A percentile compares a stretch with the other conserved stretches of the same genome.
phyloP scores from a whole-genome alignment of 495 filamentous ascomycete species.

The Chaetomium fimeti region DNA sequence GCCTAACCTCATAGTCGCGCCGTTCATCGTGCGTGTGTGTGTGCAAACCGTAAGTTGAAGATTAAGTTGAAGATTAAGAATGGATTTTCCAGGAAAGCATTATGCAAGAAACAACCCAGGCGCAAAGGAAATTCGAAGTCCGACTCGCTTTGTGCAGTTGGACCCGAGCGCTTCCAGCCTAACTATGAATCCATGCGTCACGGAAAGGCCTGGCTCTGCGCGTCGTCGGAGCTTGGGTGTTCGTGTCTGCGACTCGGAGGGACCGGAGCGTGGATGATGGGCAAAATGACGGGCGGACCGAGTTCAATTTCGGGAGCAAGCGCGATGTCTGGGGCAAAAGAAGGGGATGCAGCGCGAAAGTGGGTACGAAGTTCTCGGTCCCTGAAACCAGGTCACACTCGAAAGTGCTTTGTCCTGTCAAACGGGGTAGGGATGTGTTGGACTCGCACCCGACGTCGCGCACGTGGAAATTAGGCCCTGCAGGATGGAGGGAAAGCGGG shows the following conservation, averaged over 20 bases:
- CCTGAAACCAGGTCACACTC: not conserved
- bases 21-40: conserved; percentile 26
- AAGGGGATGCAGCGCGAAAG: conserved; percentile 11
- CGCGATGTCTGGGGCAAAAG: not conserved
- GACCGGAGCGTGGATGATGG: not conserved
- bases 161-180: not conserved
- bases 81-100: conserved; percentile 16
- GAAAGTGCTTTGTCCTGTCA: no score
- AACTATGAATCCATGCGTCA: not conserved
- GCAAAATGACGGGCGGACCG: not conserved
- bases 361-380: conserved; percentile 9
- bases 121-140: not conserved
- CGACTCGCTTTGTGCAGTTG: not conserved
- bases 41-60: not conserved
- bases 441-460: no score
- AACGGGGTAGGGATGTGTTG: no score
- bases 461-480: no score
- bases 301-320: not conserved
- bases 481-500: not conserved
- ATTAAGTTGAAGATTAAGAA: not conserved
- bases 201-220: not conserved
- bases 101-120: conserved; percentile 13
- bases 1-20: conserved; percentile 21
- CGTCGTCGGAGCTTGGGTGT: not conserved
- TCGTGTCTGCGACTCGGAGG: not conserved